Evolutionary conservation across 495 filamentous ascomycete genomes (phyloP).

Genomic region (Aspergillus sclerotiicarbonarius): DNA sequence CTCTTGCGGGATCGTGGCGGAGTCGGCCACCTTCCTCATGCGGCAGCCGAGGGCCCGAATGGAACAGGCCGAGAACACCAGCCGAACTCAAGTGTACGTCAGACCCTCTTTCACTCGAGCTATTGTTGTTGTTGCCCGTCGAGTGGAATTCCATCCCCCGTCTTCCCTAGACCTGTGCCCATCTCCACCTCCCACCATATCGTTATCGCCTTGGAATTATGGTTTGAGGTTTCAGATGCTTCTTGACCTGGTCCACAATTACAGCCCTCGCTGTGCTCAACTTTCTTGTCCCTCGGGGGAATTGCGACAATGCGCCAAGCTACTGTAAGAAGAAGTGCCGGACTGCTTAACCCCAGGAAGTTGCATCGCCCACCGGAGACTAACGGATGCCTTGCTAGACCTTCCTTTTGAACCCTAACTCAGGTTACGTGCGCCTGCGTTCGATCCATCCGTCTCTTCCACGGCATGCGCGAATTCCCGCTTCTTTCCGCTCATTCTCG

Average conservation of each 20-base stretch:
- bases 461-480: constrained; percentile 18
- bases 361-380: neutral
- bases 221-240: constrained; percentile 23
- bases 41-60: neutral
- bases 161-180: neutral
- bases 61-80: constrained; percentile 14
- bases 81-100: constrained; percentile 23
- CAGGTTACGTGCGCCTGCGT: constrained; percentile 27
- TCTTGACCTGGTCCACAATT: constrained; percentile 18
- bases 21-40: neutral
- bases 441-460: constrained; percentile 17
- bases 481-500: constrained; percentile 31
- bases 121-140: constrained; percentile 4
- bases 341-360: neutral
- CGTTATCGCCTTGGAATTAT: constrained; percentile 18
- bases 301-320: constrained; percentile 33
- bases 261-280: constrained; percentile 29
- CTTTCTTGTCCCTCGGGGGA: constrained; percentile 24
- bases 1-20: neutral
- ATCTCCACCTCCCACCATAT: constrained; percentile 8
- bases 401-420: constrained; percentile 23
- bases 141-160: neutral
- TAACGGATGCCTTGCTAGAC: constrained; percentile 26
- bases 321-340: constrained; percentile 32
- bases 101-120: constrained; percentile 11